Conservation (phyloP, 176 grass and related monocot genomes). For the Neostapfia colusana region DNA sequence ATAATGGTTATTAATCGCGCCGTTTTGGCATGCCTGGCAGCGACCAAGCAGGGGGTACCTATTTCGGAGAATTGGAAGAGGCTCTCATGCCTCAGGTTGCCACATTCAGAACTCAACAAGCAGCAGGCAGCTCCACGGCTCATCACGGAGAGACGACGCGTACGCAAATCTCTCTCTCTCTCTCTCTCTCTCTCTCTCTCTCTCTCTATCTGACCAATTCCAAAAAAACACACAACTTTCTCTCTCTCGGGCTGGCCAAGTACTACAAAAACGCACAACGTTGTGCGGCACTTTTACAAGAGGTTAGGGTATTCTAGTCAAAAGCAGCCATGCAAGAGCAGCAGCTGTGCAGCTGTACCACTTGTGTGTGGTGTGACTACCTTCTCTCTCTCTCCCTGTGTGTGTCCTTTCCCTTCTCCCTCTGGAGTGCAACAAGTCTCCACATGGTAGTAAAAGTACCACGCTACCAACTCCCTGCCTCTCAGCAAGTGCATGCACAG, state of each 20-base stretch:
- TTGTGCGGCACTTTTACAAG: constrained; percentile 40
- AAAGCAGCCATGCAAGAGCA: constrained; percentile 55
- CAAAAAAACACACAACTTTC: constrained; percentile 21
- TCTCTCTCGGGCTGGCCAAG: constrained; percentile 5
- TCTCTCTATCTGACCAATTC: constrained; percentile 23
- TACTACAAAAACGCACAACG: constrained; percentile 34
- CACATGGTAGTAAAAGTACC: constrained; percentile 38
- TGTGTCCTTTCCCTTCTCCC: constrained; percentile 4
- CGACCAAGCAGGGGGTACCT: constrained; percentile 62
- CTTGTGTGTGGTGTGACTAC: constrained; percentile 15
- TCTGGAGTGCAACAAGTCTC: constrained; percentile 30
- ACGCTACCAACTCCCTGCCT: constrained; percentile 39
- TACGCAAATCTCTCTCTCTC: constrained; percentile 33
- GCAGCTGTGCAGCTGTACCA: constrained; percentile 21
- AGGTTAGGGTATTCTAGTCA: constrained; percentile 59
- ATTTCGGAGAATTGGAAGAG: constrained; percentile 79
- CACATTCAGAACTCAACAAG: constrained; percentile 49
- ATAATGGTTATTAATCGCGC: background rate
- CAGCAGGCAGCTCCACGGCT: constrained; percentile 43
- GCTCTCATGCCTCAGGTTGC: constrained; percentile 76
- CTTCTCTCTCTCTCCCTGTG: background rate
- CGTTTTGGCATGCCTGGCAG: constrained; percentile 31
- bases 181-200: constrained; percentile 24
- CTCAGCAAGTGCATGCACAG: constrained; percentile 18
- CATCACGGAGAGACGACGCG: constrained; percentile 57